phyloP scores from a whole-genome alignment of 2,329 filamentous ascomycete genomes.

The Emergomyces africanus region DNA sequence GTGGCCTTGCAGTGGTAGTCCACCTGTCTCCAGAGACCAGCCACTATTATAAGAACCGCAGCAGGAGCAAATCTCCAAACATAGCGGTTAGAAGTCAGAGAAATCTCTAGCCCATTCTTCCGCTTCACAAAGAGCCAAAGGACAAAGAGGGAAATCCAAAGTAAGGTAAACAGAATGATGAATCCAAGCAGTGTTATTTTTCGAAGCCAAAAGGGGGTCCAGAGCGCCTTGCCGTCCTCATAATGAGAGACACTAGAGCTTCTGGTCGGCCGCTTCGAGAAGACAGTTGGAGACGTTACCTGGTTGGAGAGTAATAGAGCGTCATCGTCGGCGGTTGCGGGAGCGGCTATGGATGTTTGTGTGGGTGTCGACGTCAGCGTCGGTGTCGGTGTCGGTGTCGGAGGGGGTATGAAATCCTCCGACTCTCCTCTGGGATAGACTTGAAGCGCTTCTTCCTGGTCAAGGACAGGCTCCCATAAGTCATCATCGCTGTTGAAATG shows the following conservation, averaged over 20 bases:
- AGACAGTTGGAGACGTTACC: neutral
- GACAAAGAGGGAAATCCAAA: neutral
- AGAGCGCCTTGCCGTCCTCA: neutral
- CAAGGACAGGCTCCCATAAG: neutral
- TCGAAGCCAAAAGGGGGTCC: neutral
- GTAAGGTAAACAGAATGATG: neutral
- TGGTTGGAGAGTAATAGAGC: neutral
- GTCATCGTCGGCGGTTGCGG: neutral
- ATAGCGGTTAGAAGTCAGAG: neutral
- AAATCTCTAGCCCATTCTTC: neutral
- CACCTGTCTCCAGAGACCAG: neutral
- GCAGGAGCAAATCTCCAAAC: neutral
- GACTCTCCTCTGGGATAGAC: neutral
- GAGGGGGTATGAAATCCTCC: neutral
- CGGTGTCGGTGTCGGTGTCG: neutral
- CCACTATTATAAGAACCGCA: neutral
- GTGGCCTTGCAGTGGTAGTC: neutral
- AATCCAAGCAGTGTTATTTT: neutral
- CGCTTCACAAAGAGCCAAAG: neutral
- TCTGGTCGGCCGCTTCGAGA: neutral
- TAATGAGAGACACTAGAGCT: neutral
- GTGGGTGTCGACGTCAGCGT: neutral
- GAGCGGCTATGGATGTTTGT: neutral
- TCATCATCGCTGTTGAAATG: neutral
- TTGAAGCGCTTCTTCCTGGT: neutral